Percentiles rank a stretch among this genome's conserved stretches.
Evolutionary conservation across 2,329 filamentous ascomycete genomes (phyloP).

Genomic region (Epichloe brachyelytri): DNA sequence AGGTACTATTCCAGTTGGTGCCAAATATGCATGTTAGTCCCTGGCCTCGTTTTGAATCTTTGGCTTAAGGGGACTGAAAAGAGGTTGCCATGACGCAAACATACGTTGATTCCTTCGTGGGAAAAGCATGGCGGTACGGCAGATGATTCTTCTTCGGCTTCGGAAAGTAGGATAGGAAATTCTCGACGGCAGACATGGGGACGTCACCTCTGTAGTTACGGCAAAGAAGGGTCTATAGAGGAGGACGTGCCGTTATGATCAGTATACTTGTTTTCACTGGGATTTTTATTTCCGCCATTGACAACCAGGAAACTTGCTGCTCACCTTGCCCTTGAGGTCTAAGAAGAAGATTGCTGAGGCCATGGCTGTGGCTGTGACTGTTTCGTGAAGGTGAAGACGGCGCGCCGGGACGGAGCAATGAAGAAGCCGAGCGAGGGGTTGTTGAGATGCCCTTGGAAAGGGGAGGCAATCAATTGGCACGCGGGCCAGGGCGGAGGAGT

Average conservation of each 20-base stretch:
- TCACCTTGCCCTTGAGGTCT: slow-evolving; percentile 97
- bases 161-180: slow-evolving; percentile 88
- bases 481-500: slow-evolving; percentile 10
- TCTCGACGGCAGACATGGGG: slow-evolving; percentile 97
- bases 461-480: slow-evolving; percentile 14
- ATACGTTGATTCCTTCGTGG: slow-evolving; percentile 92
- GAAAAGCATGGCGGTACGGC: slow-evolving; percentile 97
- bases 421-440: not conserved
- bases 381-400: not conserved
- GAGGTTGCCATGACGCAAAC: slow-evolving; percentile 20
- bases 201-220: slow-evolving; percentile 98
- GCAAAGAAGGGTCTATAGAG: slow-evolving; percentile 77
- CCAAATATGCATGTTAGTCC: slow-evolving; percentile 3
- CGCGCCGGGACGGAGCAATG: not conserved
- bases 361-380: slow-evolving; percentile 41
- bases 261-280: not conserved
- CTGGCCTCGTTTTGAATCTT: not conserved
- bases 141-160: slow-evolving; percentile 98
- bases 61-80: not conserved
- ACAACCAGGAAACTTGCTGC: not conserved
- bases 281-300: too few relatives aligned
- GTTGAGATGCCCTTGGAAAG: not conserved
- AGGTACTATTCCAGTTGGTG: slow-evolving; percentile 55
- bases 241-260: not conserved
- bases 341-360: slow-evolving; percentile 97